Conservation (phyloP, 2,329 filamentous ascomycete genomes). For the Alternaria brassicae region DNA sequence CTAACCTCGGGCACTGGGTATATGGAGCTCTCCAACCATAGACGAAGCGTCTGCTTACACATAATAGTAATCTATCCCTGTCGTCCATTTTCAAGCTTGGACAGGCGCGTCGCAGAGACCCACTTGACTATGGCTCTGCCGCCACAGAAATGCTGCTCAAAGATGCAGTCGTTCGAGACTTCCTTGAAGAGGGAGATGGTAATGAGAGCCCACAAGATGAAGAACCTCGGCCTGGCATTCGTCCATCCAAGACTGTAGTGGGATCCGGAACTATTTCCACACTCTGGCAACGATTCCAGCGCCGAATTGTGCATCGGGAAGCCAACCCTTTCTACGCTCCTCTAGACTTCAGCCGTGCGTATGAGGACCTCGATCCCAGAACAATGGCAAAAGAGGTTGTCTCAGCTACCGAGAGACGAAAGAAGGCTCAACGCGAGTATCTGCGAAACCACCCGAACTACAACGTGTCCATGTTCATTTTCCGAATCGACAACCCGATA, state of each 20-base stretch:
- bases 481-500: slow-evolving; percentile 77
- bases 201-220: slow-evolving; percentile 31
- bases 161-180: slow-evolving; percentile 92
- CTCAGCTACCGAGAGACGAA: slow-evolving; percentile 79
- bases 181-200: slow-evolving; percentile 76
- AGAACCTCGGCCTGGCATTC: slow-evolving; percentile 46
- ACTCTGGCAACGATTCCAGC: slow-evolving; percentile 67
- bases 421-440: slow-evolving; percentile 89
- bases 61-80: slow-evolving; percentile 71
- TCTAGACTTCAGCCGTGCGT: slow-evolving; percentile 72
- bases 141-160: slow-evolving; percentile 97
- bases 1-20: slow-evolving; percentile 64
- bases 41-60: not conserved
- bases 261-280: slow-evolving; percentile 67
- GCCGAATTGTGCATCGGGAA: slow-evolving; percentile 69
- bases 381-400: slow-evolving; percentile 92
- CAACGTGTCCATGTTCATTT: slow-evolving; percentile 90
- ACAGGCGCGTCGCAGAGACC: slow-evolving; percentile 73
- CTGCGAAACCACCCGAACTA: slow-evolving; percentile 85
- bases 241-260: slow-evolving; percentile 53
- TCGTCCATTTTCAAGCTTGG: slow-evolving; percentile 68
- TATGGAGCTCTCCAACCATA: not conserved
- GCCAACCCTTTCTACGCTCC: slow-evolving; percentile 96
- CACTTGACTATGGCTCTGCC: slow-evolving; percentile 87
- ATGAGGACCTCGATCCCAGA: slow-evolving; percentile 81